These are phyloP conservation scores for Tricholoma flavovirens DNA, from an alignment of 768 basidiomycete species.

Conservation along the genomic window DNA sequence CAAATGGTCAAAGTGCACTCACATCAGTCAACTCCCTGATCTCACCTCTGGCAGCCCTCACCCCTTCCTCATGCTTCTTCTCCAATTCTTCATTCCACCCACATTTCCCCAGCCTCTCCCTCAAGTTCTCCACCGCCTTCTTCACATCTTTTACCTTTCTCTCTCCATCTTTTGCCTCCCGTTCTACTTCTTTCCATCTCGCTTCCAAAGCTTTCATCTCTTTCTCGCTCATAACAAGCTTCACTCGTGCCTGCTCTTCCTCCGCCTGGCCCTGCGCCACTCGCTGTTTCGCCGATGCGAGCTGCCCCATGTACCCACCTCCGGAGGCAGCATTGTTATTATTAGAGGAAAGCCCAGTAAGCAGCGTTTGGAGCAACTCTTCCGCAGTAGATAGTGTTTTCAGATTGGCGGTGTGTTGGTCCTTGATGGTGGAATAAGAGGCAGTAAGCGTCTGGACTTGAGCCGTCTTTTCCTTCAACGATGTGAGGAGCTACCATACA, in stretches of 20 bases:
- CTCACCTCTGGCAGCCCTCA: slow-evolving; percentile 46
- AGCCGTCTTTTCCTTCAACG: slow-evolving; percentile 51
- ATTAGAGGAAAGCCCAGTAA: slow-evolving; percentile 83
- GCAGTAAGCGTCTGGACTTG: slow-evolving; percentile 53
- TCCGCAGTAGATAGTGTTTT: slow-evolving; percentile 67
- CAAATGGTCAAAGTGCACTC: slow-evolving; percentile 12
- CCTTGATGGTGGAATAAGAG: slow-evolving; percentile 59
- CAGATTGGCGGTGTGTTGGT: slow-evolving; percentile 56
- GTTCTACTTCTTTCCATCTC: slow-evolving; percentile 77
- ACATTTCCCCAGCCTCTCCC: slow-evolving; percentile 46
- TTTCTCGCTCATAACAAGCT: slow-evolving; percentile 69
- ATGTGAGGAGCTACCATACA: slow-evolving; percentile 45
- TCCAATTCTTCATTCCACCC: slow-evolving; percentile 81
- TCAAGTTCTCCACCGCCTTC: slow-evolving; percentile 51
- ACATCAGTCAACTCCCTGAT: slow-evolving; percentile 64
- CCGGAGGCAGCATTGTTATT: slow-evolving; percentile 53
- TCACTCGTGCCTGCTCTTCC: slow-evolving; percentile 74
- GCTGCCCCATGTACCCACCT: slow-evolving; percentile 95
- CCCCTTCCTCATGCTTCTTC: slow-evolving; percentile 42
- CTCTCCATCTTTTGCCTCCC: slow-evolving; percentile 73
- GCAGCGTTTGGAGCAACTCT: slow-evolving; percentile 90
- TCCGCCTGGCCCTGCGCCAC: slow-evolving; percentile 76
- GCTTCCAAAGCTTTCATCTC: slow-evolving; percentile 75
- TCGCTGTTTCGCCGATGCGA: slow-evolving; percentile 76
- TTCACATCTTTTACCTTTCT: slow-evolving; percentile 59